Conservation (phyloP, 83 land plant species). For the Isoetes engelmannii region DNA sequence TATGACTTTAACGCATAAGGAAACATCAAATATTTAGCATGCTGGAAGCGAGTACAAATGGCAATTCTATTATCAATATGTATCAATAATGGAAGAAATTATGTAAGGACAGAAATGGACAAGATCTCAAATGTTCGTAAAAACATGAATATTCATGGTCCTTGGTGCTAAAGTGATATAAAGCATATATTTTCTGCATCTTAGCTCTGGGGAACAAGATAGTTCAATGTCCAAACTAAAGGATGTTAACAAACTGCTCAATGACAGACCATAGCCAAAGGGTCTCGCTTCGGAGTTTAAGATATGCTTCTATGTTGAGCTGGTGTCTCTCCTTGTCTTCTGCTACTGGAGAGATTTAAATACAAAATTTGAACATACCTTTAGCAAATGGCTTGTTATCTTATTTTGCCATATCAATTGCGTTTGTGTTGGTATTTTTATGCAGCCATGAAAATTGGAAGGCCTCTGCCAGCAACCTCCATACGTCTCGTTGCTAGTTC, state of each 20-base stretch:
- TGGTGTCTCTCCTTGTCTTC: slow-evolving; percentile 25
- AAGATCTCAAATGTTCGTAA: no score
- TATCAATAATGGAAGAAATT: no score
- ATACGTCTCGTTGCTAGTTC: slow-evolving; percentile 47
- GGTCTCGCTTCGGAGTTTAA: slow-evolving; percentile 25
- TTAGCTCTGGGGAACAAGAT: not conserved
- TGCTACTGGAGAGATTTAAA: not conserved
- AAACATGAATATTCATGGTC: no score
- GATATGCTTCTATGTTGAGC: slow-evolving; percentile 33
- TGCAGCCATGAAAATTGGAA: slow-evolving; percentile 52
- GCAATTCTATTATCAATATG: no score
- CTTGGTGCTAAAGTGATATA: not conserved
- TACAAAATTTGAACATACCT: not conserved
- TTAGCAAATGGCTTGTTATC: not conserved
- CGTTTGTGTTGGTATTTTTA: slow-evolving; percentile 21
- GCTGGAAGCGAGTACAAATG: no score
- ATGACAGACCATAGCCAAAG: slow-evolving; percentile 36
- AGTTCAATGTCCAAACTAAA: not conserved
- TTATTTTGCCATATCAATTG: slow-evolving; percentile 9
- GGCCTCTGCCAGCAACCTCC: slow-evolving; percentile 69
- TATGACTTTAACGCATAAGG: no score
- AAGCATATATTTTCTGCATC: not conserved
- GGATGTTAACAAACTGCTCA: not conserved
- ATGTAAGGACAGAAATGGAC: no score
- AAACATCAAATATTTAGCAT: no score